Base-by-base conservation (phyloP, 768 basidiomycete species). In the Porphyrellus cyaneotinctus region DNA sequence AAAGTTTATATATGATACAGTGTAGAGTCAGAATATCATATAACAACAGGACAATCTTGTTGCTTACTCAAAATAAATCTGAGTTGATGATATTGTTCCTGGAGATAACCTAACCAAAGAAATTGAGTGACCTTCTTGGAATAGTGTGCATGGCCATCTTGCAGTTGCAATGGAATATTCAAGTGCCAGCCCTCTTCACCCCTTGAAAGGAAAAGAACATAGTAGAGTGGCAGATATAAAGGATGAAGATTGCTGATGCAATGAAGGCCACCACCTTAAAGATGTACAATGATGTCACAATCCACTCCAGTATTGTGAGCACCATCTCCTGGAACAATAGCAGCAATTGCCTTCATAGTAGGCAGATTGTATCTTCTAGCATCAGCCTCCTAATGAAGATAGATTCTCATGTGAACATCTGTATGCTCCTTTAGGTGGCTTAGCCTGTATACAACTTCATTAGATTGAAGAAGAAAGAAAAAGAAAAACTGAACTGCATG, bases 341-440 rank as follows among this genome's bases (percentile, higher is more conserved):
- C 70, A 36, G 74, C 74, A 50, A 80, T 65, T 43, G 78, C 75
- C 51, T 71, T 59, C 1, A 70, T 64, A 43, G 70, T 74, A 2
- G 78, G 78, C 0, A 75, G 53, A 58, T 80, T 80, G 47, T 32
- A 32, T 32, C 12, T 7, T 14, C 31, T 36, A 3, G 14, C 12
- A 36, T 7, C 35, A 17, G 35, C 6, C 4, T 36, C 35, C 17
- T 36, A 14, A 17, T 15, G 35, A 36, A 17, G 15, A 17, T 15
- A n/a, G 17, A 36, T 36, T 9, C 8, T 4, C 35, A 37, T 32
- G 31, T 3, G 11, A 32, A 32, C 15, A 46, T 64, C 42, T 1
- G 36, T 47, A 20, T 61, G 63, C 17, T 64, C 4, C 17, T 58
- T n/a, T 50, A 18, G 43, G 38, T 23, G 60, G 54, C 24, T 67